Evolutionary conservation across 192 early-diverging fungal species (phyloP), one percentile per base, ranked within the genome.

Genomic region (Gaertneriomyces semiglobifer): DNA sequence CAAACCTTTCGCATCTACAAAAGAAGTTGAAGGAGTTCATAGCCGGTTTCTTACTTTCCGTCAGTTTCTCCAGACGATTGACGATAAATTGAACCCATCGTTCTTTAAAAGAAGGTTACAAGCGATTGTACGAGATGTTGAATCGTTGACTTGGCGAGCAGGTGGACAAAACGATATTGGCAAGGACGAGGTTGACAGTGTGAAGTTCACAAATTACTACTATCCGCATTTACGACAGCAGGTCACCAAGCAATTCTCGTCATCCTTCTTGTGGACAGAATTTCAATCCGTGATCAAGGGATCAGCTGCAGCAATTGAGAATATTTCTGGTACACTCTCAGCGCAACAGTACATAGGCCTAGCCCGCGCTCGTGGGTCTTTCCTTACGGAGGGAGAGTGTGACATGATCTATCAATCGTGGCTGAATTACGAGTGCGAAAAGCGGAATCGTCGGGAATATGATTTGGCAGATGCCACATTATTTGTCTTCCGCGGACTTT

Each of bases 261-360:
- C 20, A 14, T 25, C 59, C 0, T 60, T 43, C 19, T 38, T 60
- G 38, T 60, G 59, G 59, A 60, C 59, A 12, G 59, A 60, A 44
- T 60, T 43, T 20, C 19, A 25, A 12, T n/a, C 39, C 2, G 42
- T 44, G 11, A 33, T 60, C 39, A 60, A 60, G 5, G 59, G 59
- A 12, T 60, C 59, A 12, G 59, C 8, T 11, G 4, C 20, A 44
- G 25, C 59, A 14, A 25, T 60, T 38, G 1, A 14, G 14, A 43
- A 12, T 12, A 25, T 43, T 12, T 9, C 9, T 11, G 38, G 59
- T 1, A 11, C 10, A 20, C 20, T 60, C 14, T 43, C 39, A 43
- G 39, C 12, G 38, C 39, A 43, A 12, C 14, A 25, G 14, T 60
- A 60, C 42, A 14, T 25, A 11, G 4, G 10, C 1, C 20, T 56